These are phyloP conservation scores for Brassica cretica DNA, from an alignment of 345 rosid genomes.

Conservation along the genomic window DNA sequence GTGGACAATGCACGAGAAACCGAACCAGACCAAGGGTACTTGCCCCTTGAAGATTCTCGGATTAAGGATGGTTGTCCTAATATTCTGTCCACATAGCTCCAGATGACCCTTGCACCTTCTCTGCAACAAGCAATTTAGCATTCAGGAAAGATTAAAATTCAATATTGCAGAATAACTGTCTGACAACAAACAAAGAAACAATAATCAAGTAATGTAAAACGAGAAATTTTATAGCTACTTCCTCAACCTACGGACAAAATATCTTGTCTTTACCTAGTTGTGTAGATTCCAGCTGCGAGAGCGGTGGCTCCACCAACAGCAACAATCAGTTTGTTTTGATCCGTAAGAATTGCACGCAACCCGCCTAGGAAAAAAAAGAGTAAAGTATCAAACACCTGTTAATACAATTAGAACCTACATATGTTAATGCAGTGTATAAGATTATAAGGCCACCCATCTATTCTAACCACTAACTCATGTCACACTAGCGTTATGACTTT, in stretches of 20 bases:
- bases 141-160: background rate
- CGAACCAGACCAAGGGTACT: slow-evolving; percentile 95
- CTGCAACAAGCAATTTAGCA: slow-evolving; percentile 46
- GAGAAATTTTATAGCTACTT: slow-evolving; percentile 10
- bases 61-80: slow-evolving; percentile 95
- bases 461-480: slow-evolving; percentile 1
- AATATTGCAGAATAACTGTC: background rate
- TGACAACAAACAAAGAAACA: background rate
- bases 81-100: slow-evolving; percentile 98
- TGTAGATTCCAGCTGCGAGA: slow-evolving; percentile 95
- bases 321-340: slow-evolving; percentile 91
- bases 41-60: slow-evolving; percentile 94
- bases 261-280: slow-evolving; percentile 68
- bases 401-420: background rate
- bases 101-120: slow-evolving; percentile 95
- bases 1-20: slow-evolving; percentile 52
- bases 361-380: slow-evolving; percentile 61
- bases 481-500: background rate
- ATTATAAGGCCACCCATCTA: slow-evolving; percentile 4
- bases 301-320: slow-evolving; percentile 97
- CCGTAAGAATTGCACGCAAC: slow-evolving; percentile 86
- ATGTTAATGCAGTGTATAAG: background rate
- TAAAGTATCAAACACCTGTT: slow-evolving; percentile 24
- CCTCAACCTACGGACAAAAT: background rate
- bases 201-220: slow-evolving; percentile 12